Evolutionary conservation across 1,284 basidiomycete genomes (phyloP).

Genomic region (Leccinum laetum): DNA sequence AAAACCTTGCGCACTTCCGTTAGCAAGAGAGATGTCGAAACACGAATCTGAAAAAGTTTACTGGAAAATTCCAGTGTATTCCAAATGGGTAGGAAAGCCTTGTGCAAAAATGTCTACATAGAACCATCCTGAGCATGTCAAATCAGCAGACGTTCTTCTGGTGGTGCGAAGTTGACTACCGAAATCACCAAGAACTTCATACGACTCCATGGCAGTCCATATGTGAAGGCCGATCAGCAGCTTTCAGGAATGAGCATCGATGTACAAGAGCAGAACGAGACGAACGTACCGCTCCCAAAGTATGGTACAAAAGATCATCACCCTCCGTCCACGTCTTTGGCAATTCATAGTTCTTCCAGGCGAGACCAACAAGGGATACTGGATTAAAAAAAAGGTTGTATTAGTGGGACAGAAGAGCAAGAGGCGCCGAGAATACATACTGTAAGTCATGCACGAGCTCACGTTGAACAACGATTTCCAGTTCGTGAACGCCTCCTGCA

Average conservation of each 20-base stretch:
- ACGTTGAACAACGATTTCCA: conserved; percentile 96
- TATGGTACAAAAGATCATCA: conserved; percentile 86
- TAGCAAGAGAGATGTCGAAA: background rate
- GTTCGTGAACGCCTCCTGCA: conserved; percentile 90
- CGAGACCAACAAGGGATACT: conserved; percentile 83
- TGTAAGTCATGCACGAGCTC: conserved; percentile 94
- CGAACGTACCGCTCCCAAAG: conserved; percentile 70
- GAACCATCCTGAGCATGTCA: conserved; percentile 77
- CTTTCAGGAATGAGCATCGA: conserved; percentile 38
- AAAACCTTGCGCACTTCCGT: conserved; percentile 20
- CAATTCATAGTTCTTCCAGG: conserved; percentile 85
- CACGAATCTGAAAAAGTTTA: conserved; percentile 30
- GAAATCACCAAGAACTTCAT: conserved; percentile 91
- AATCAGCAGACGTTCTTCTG: conserved; percentile 9
- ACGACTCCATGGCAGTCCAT: conserved; percentile 91
- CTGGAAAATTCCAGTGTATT: conserved; percentile 97
- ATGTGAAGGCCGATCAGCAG: conserved; percentile 86
- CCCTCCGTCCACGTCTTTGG: conserved; percentile 87
- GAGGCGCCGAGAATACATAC: conserved; percentile 42
- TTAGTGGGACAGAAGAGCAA: background rate
- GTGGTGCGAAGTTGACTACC: conserved; percentile 43
- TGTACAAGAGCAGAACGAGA: conserved; percentile 1
- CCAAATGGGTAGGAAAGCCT: conserved; percentile 87
- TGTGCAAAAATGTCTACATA: conserved; percentile 98
- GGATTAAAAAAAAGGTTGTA: conserved; percentile 31